Conservation (phyloP, 495 filamentous ascomycete species). For the Pyrenula aspistea region DNA sequence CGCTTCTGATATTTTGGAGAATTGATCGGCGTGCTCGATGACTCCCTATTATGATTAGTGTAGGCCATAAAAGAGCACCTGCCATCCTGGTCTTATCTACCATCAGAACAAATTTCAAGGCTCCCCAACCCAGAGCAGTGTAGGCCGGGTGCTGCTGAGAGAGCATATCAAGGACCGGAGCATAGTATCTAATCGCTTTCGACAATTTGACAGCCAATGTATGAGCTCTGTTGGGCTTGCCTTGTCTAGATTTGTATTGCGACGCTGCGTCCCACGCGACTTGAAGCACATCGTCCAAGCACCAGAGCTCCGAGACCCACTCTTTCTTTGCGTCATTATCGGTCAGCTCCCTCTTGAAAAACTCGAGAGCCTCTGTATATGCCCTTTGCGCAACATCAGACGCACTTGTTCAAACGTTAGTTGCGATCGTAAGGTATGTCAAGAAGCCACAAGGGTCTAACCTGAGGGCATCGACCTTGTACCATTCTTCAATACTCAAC, state of each 20-base stretch:
- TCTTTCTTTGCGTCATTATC: not conserved
- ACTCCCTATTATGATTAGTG: not conserved
- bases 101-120: not conserved
- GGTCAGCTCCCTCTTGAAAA: not conserved
- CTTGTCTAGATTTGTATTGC: not conserved
- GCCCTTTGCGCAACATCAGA: not conserved
- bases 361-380: not conserved
- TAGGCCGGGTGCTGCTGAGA: slow-evolving; percentile 1
- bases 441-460: not conserved
- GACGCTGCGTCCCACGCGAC: not conserved
- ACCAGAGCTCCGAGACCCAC: not conserved
- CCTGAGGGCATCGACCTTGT: not conserved
- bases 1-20: not conserved
- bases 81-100: not conserved
- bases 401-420: not conserved
- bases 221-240: not conserved
- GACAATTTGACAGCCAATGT: not conserved
- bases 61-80: not conserved
- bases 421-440: not conserved
- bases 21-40: not conserved
- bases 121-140: not conserved
- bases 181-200: not conserved
- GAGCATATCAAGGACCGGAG: not conserved
- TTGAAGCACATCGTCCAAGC: not conserved
- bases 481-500: not conserved